These are phyloP conservation scores for Trametes sp. DNA, from an alignment of 1,284 basidiomycete species.

Conservation along the genomic window DNA sequence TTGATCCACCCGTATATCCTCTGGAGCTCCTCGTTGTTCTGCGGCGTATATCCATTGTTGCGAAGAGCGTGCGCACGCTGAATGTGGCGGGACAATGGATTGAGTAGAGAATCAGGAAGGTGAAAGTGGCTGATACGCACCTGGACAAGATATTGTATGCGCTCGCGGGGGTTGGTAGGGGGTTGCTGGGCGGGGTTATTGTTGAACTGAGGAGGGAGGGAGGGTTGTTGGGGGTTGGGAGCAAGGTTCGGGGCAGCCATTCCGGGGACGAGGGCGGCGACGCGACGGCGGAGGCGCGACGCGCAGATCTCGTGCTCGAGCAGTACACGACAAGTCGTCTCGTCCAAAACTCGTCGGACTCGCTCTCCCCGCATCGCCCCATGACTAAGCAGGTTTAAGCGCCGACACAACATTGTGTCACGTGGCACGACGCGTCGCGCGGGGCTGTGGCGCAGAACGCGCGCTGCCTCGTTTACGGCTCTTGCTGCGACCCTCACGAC, in stretches of 20 bases:
- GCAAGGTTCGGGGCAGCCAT: slow-evolving; percentile 43
- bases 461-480: slow-evolving; percentile 11
- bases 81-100: slow-evolving; percentile 4
- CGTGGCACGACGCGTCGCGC: slow-evolving; percentile 34
- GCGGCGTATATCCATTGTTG: slow-evolving; percentile 43
- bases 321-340: slow-evolving; percentile 18
- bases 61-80: slow-evolving; percentile 46
- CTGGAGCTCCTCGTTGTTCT: slow-evolving; percentile 46
- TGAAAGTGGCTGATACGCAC: slow-evolving; percentile 26
- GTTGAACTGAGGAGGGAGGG: slow-evolving; percentile 30
- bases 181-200: slow-evolving; percentile 30
- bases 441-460: slow-evolving; percentile 18
- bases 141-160: slow-evolving; percentile 38
- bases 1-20: slow-evolving; percentile 42
- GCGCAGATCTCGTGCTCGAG: slow-evolving; percentile 39
- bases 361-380: slow-evolving; percentile 16
- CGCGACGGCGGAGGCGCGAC: slow-evolving; percentile 29
- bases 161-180: slow-evolving; percentile 34
- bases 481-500: slow-evolving; percentile 15
- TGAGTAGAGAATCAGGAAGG: neutral
- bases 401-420: slow-evolving; percentile 22
- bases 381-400: slow-evolving; percentile 30
- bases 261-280: slow-evolving; percentile 32
- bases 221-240: slow-evolving; percentile 34
- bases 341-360: slow-evolving; percentile 11